Evolutionary conservation across 75 land plant species (phyloP), one percentile per base, ranked within the genome.

Genomic region (Chamaecyparis obtusa): DNA sequence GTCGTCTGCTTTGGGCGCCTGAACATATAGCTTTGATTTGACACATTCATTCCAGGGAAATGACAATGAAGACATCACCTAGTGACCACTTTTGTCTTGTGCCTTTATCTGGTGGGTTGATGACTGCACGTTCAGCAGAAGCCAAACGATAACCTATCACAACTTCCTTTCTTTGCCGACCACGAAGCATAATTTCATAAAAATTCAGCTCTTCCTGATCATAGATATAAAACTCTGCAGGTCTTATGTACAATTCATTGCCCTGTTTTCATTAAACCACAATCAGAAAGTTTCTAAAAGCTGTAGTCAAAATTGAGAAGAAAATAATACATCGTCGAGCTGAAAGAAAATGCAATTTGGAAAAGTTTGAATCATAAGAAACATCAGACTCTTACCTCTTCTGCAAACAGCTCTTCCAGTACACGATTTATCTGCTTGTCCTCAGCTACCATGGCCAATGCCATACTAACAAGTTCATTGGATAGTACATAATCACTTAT

Each of bases 401-500:
- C 96, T 16, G 94, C 95, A 90, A 96, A 96, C 0, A 96, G 94
- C 89, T 96, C 97, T 67, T 94, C 94, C 6, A 96, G 93, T 19
- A 96, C 95, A 84, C 94, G 90, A 71, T 93, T 93, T 72, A 96
- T 94, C 88, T 94, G 93, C 91, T 94, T 93, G 90, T 96, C 97
- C 88, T 96, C 95, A 43, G 97, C 97, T 24, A 94, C 97, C 96
- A 93, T 94, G 46, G 97, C 97, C 60, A 96, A 87, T 56, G 94
- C 95, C 97, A 96, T 96, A 86, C 96, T 94, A 30, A 96, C 97
- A 51, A 94, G 90, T 84, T 94, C 97, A 94, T 95, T 95, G 54
- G 96, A 95, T 33, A 95, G 91, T 69, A 95, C 95, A 90, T 95
- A 95, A 85, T 95, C 96, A 89, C 96, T 90, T 79, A 95, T 94